Evolutionary conservation across 148 eudicot genomes (phyloP).

Genomic region (Rhododendron griersonianum): DNA sequence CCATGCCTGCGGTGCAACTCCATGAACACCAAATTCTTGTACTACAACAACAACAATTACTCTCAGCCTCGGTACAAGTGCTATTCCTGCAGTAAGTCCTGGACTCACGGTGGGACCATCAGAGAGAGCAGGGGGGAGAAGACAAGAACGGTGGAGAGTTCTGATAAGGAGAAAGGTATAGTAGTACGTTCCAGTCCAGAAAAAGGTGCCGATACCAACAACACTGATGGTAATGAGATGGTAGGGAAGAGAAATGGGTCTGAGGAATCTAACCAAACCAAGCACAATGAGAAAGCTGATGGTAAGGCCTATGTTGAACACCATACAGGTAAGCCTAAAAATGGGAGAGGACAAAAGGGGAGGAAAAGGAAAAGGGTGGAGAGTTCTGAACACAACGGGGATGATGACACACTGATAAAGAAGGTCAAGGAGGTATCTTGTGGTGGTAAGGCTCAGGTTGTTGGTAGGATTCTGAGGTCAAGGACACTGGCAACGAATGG

Average conservation of each 20-base stretch:
- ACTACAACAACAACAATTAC: not conserved
- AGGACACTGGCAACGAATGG: constrained; percentile 2
- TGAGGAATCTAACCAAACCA: constrained; percentile 6
- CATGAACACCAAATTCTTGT: not conserved
- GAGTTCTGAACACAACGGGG: constrained; percentile 10
- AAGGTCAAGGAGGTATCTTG: constrained; percentile 15
- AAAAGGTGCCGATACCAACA: not conserved
- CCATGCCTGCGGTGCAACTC: not conserved
- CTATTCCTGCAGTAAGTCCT: not conserved
- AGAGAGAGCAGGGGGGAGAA: not conserved
- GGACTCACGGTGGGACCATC: not conserved
- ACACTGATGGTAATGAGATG: not conserved
- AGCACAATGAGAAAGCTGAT: constrained; percentile 14
- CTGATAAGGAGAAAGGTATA: not conserved
- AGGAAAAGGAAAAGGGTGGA: constrained; percentile 27
- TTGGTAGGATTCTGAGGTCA: constrained; percentile 17
- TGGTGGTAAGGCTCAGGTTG: constrained; percentile 9
- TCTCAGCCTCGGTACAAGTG: not conserved
- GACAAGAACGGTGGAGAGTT: constrained; percentile 4
- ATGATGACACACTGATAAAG: constrained; percentile 6
- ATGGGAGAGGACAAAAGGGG: constrained; percentile 14
- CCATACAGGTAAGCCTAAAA: not conserved
- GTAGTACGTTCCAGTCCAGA: not conserved
- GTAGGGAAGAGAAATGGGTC: not conserved
- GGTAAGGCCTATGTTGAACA: not conserved